Percentiles rank a stretch among this genome's conserved stretches.
These are phyloP conservation scores for Discostella pseudostelligera DNA, from an alignment of 108 stramenopile species.

Conservation along the genomic window DNA sequence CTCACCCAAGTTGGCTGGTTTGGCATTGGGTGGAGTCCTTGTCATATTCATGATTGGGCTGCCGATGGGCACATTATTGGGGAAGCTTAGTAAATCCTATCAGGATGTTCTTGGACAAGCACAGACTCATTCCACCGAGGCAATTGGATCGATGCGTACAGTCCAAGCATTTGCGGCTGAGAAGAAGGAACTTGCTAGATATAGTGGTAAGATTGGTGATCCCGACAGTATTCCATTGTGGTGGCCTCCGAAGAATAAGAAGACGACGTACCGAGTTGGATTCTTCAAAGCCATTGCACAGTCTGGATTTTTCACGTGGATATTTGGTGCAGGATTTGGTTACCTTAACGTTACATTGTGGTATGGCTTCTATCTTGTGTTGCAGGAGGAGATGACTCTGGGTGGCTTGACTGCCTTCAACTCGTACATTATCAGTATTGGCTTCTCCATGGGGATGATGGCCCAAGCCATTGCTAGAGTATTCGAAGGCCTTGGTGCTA, in stretches of 20 bases:
- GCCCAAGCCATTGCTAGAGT: constrained; percentile 39
- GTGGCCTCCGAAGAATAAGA: constrained; percentile 34
- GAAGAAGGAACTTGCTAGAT: constrained; percentile 52
- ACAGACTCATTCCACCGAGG: constrained; percentile 69
- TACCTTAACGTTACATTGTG: constrained; percentile 53
- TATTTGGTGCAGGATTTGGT: constrained; percentile 57
- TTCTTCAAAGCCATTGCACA: constrained; percentile 52
- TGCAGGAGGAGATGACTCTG: constrained; percentile 52
- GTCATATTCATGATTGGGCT: constrained; percentile 48
- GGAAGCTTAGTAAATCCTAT: constrained; percentile 56
- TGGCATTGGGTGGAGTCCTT: constrained; percentile 56
- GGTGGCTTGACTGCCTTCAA: constrained; percentile 79
- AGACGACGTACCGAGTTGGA: constrained; percentile 64
- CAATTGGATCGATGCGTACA: constrained; percentile 68
- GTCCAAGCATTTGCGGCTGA: constrained; percentile 82
- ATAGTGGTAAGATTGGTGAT: constrained; percentile 54
- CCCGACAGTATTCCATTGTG: constrained; percentile 47
- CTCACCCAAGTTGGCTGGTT: constrained; percentile 56
- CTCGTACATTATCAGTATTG: constrained; percentile 65
- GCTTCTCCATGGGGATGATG: constrained; percentile 49
- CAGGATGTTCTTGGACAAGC: constrained; percentile 73
- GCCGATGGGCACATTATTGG: constrained; percentile 56
- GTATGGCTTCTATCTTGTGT: constrained; percentile 81
- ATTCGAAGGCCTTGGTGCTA: constrained; percentile 68
- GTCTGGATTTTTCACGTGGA: constrained; percentile 50